These are phyloP conservation scores for Fusarium fracticaudum DNA, from an alignment of 2,329 filamentous ascomycete species.

Conservation along the genomic window DNA sequence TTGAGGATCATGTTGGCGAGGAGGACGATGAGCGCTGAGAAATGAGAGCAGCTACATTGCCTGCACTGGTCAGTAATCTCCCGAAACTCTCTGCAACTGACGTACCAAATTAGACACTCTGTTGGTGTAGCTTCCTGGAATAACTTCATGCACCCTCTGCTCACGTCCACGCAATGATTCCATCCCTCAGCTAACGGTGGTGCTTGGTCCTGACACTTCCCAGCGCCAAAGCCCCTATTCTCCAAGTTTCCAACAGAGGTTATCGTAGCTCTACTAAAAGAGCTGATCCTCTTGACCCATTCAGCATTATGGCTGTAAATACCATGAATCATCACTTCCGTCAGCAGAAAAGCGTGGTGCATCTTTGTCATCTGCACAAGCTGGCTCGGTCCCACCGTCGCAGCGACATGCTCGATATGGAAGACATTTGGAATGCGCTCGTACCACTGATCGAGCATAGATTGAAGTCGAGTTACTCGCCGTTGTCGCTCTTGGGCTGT, in stretches of 20 bases:
- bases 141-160: constrained; percentile 48
- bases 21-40: constrained; percentile 48
- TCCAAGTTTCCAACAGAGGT: constrained; percentile 37
- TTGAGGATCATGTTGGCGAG: constrained; percentile 47
- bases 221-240: background rate
- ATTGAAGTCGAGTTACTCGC: constrained; percentile 42
- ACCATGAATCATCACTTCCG: constrained; percentile 51
- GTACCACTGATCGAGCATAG: constrained; percentile 51
- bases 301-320: constrained; percentile 51
- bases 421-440: constrained; percentile 47
- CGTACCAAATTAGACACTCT: constrained; percentile 48
- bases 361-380: constrained; percentile 50
- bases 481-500: constrained; percentile 45
- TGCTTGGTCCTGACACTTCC: constrained; percentile 4
- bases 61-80: constrained; percentile 8
- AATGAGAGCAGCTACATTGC: constrained; percentile 46
- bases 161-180: constrained; percentile 47
- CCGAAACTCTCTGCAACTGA: fast-evolving
- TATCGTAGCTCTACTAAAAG: constrained; percentile 35
- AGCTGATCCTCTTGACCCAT: constrained; percentile 49
- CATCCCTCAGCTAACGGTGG: constrained; percentile 44
- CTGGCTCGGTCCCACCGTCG: constrained; percentile 42
- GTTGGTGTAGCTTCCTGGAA: constrained; percentile 44
- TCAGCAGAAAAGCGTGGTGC: constrained; percentile 50
- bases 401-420: constrained; percentile 47